These are phyloP conservation scores for Aspergillus neoniger DNA, from an alignment of 2,329 filamentous ascomycete genomes.

Conservation along the genomic window DNA sequence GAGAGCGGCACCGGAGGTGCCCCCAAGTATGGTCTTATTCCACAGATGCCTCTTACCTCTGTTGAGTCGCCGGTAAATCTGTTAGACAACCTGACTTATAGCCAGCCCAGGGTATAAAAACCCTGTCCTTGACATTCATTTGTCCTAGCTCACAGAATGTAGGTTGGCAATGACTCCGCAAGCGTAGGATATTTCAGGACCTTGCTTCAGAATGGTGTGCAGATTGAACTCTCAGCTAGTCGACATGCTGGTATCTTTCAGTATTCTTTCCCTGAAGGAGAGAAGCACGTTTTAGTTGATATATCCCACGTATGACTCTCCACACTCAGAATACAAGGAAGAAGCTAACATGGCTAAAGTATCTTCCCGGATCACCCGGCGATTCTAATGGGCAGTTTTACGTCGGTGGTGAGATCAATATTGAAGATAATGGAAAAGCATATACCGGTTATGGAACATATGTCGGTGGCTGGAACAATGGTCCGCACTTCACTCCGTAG, in stretches of 20 bases:
- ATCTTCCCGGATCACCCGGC: conserved; percentile 48
- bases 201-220: conserved; percentile 57
- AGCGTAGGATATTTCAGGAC: conserved; percentile 66
- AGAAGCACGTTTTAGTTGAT: conserved; percentile 65
- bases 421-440: conserved; percentile 39
- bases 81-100: conserved; percentile 44
- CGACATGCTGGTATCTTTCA: conserved; percentile 65
- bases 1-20: conserved; percentile 52
- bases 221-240: conserved; percentile 65
- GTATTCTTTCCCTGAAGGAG: conserved; percentile 59
- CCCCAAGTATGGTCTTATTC: conserved; percentile 42
- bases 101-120: conserved; percentile 59
- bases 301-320: conserved; percentile 46
- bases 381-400: conserved; percentile 45
- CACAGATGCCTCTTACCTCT: conserved; percentile 40
- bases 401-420: conserved; percentile 44
- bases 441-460: conserved; percentile 54
- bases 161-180: conserved; percentile 54
- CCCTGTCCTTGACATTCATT: background rate
- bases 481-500: conserved; percentile 17
- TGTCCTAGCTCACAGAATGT: background rate
- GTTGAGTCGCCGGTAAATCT: conserved; percentile 43
- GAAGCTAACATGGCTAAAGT: conserved; percentile 41
- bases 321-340: background rate
- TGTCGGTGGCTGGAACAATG: conserved; percentile 49